These are phyloP conservation scores for Corylus heterophylla DNA, from an alignment of 306 rosid genomes.

Conservation along the genomic window DNA sequence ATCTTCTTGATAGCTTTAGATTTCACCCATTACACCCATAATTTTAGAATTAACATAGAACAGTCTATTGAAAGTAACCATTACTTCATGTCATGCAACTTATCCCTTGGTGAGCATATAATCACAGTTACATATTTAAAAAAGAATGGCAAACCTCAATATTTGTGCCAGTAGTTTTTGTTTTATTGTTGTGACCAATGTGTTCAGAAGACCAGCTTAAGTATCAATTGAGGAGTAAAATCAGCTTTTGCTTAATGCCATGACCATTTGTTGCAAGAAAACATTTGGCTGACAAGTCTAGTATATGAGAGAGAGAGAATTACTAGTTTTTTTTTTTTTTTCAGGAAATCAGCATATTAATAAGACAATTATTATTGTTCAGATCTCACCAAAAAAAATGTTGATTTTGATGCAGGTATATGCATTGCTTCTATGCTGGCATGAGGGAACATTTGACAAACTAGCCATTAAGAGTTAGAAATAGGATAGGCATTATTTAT, in stretches of 20 bases:
- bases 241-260: background rate
- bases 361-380: background rate
- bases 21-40: background rate
- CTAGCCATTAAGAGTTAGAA: background rate
- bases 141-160: background rate
- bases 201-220: background rate
- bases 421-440: background rate
- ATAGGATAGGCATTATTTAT: background rate
- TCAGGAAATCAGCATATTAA: background rate
- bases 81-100: background rate
- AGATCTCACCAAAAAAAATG: background rate
- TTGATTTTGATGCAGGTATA: background rate
- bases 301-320: background rate
- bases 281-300: background rate
- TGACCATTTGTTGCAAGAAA: background rate
- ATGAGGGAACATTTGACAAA: constrained; percentile 13
- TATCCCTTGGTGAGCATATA: background rate
- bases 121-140: background rate
- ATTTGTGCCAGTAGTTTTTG: background rate
- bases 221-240: background rate
- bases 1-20: constrained; percentile 20
- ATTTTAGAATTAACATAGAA: background rate
- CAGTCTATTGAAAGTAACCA: background rate
- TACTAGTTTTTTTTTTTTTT: background rate
- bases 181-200: background rate